A percentile compares a stretch with the other conserved stretches of the same genome.
These are phyloP conservation scores for Salix suchowensis DNA, from an alignment of 345 rosid species.

Conservation along the genomic window DNA sequence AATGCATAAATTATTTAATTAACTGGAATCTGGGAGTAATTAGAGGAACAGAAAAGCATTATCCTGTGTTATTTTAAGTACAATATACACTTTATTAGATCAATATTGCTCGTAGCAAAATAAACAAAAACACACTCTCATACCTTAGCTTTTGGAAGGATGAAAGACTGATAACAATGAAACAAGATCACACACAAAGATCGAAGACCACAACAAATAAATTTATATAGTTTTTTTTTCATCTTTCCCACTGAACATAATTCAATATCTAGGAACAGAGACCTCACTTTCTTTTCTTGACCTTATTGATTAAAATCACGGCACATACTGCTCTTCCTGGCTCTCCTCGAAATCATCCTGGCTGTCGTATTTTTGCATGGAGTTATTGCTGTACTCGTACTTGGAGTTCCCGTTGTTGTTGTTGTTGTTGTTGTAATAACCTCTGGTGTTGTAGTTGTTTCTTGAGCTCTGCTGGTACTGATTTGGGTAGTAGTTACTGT, in stretches of 20 bases:
- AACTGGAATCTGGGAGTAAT: not conserved
- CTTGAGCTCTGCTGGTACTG: slow-evolving; percentile 13
- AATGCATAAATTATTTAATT: too few relatives aligned
- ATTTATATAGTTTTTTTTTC: not conserved
- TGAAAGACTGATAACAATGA: not conserved
- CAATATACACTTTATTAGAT: not conserved
- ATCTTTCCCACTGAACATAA: not conserved
- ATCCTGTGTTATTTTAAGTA: not conserved
- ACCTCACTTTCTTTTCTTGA: not conserved
- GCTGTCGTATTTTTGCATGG: slow-evolving; percentile 15
- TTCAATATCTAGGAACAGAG: not conserved
- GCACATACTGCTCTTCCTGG: slow-evolving; percentile 3
- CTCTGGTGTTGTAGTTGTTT: not conserved
- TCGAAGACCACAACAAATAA: slow-evolving; percentile 2
- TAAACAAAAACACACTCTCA: not conserved
- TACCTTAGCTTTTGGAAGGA: not conserved
- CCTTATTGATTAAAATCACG: not conserved
- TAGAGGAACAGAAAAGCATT: not conserved
- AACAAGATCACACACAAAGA: not conserved
- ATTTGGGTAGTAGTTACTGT: not conserved
- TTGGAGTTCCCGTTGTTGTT: slow-evolving; percentile 1
- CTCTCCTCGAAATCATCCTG: slow-evolving; percentile 16
- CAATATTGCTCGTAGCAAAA: not conserved
- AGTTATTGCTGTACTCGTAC: not conserved
- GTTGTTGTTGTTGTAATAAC: slow-evolving; percentile 1